Evolutionary conservation across 129 eudicot species (phyloP).

Genomic region (Dittrichia graveolens): DNA sequence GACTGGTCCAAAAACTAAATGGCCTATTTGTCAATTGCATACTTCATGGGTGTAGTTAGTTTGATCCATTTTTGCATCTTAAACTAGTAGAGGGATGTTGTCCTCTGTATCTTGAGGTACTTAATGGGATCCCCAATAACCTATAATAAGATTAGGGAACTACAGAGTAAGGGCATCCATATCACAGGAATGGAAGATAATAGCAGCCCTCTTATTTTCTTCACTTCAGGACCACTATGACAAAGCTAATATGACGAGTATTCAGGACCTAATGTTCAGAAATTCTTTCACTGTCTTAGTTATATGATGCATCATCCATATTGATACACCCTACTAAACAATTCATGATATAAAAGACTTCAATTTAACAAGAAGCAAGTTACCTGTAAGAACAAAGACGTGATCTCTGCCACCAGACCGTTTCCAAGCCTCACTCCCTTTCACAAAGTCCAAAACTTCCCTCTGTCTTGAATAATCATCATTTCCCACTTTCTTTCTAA

Average conservation of each 20-base stretch:
- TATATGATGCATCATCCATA: neutral
- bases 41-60: neutral
- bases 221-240: neutral
- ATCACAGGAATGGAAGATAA: neutral
- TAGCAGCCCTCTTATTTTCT: neutral
- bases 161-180: neutral
- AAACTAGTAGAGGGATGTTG: neutral
- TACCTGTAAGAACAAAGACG: conserved; percentile 91
- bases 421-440: conserved; percentile 75
- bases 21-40: neutral
- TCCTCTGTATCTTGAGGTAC: neutral
- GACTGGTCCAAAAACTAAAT: neutral
- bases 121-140: neutral
- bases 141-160: neutral
- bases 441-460: conserved; percentile 75
- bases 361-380: conserved; percentile 10
- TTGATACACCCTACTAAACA: conserved; percentile 10
- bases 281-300: neutral
- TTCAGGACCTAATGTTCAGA: conserved; percentile 6
- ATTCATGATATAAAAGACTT: conserved; percentile 2
- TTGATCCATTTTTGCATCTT: neutral
- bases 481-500: conserved; percentile 82
- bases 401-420: conserved; percentile 92
- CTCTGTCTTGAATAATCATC: conserved; percentile 88
- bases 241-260: neutral